phyloP scores from a whole-genome alignment of 2,329 filamentous ascomycete genomes.

The Ascochyta pisi region DNA sequence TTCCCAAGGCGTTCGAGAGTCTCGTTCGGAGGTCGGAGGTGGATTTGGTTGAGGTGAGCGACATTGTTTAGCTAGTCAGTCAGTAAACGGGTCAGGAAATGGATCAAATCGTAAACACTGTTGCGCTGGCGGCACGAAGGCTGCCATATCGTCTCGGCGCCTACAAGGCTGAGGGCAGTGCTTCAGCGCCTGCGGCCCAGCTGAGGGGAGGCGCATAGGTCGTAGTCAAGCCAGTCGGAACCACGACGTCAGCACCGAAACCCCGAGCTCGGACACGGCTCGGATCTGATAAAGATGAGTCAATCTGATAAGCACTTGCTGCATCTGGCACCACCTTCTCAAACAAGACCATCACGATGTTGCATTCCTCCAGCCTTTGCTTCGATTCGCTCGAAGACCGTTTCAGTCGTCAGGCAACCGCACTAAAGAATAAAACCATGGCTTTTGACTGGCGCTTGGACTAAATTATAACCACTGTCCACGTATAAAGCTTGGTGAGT shows the following conservation, averaged over 20 bases:
- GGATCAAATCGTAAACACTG: background rate
- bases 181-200: background rate
- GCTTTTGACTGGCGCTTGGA: too few relatives aligned
- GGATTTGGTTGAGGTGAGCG: background rate
- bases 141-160: background rate
- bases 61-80: background rate
- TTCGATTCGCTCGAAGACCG: too few relatives aligned
- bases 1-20: constrained; percentile 23
- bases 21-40: constrained; percentile 8
- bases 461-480: too few relatives aligned
- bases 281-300: constrained; percentile 15
- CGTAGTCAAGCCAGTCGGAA: background rate
- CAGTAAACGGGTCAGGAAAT: background rate
- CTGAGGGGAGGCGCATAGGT: background rate
- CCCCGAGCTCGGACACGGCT: background rate
- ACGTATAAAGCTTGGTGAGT: background rate
- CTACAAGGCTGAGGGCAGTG: background rate
- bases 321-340: background rate
- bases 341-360: background rate
- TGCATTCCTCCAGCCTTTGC: background rate
- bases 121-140: background rate
- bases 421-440: too few relatives aligned
- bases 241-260: background rate
- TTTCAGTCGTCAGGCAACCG: too few relatives aligned
- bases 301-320: constrained; percentile 9